Evolutionary conservation across 225 moss, liverwort and hornwort species (phyloP).

Genomic region (Takakia lepidozioides): DNA sequence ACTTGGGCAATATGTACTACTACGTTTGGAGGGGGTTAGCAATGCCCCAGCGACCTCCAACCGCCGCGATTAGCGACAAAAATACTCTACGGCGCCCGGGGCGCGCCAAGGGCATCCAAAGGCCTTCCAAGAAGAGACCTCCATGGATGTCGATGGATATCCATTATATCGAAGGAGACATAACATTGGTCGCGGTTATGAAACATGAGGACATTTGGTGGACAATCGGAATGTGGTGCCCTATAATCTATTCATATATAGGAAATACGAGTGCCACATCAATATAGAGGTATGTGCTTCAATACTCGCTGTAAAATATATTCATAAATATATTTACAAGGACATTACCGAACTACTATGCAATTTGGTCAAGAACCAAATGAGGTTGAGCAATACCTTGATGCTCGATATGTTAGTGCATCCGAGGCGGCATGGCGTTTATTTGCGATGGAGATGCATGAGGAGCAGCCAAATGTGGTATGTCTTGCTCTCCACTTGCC

Average conservation of each 20-base stretch:
- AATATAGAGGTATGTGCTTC: conserved; percentile 9
- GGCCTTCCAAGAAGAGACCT: conserved; percentile 1
- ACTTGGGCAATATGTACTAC: not conserved
- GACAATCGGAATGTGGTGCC: conserved; percentile 4
- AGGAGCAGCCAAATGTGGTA: conserved; percentile 5
- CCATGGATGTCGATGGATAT: conserved; percentile 6
- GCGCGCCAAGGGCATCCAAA: not conserved
- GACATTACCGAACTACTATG: not conserved
- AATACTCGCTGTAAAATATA: conserved; percentile 1
- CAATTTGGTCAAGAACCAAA: not conserved
- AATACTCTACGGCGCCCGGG: not conserved
- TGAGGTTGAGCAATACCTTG: not conserved
- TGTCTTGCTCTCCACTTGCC: not conserved
- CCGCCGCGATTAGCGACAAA: not conserved
- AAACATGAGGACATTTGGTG: not conserved
- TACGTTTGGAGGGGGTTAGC: not conserved
- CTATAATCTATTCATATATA: conserved; percentile 6
- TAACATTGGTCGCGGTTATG: conserved; percentile 1
- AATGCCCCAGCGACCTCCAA: no score
- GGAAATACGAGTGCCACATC: conserved; percentile 5
- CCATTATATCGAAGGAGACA: not conserved
- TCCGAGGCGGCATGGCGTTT: not conserved
- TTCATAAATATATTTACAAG: not conserved
- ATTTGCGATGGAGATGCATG: not conserved
- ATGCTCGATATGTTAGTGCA: not conserved